These are phyloP conservation scores for Diaporthe helianthi DNA, from an alignment of 2,329 filamentous ascomycete genomes.

Conservation along the genomic window DNA sequence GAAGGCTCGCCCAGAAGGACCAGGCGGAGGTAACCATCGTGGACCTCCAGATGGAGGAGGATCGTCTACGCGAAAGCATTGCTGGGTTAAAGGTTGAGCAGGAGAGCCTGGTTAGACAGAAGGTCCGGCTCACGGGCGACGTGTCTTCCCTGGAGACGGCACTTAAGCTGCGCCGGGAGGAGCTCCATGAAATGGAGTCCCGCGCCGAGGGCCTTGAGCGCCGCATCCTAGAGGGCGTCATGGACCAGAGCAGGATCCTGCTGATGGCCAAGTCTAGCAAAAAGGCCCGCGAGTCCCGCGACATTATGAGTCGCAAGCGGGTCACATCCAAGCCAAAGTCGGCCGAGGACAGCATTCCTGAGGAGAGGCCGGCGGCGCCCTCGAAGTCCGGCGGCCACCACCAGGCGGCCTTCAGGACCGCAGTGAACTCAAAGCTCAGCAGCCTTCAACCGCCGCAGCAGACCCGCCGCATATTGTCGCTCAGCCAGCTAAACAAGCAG, in stretches of 20 bases:
- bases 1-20: slow-evolving; percentile 70
- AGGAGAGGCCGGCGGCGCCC: slow-evolving; percentile 38
- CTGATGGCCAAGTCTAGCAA: slow-evolving; percentile 73
- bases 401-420: slow-evolving; percentile 56
- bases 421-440: slow-evolving; percentile 60
- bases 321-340: slow-evolving; percentile 53
- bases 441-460: slow-evolving; percentile 56
- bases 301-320: slow-evolving; percentile 67
- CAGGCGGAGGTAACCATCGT: slow-evolving; percentile 64
- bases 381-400: slow-evolving; percentile 24
- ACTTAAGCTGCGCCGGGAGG: slow-evolving; percentile 85
- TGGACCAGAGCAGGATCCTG: slow-evolving; percentile 93
- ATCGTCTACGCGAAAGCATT: slow-evolving; percentile 61
- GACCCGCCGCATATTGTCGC: slow-evolving; percentile 82
- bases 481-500: slow-evolving; percentile 89
- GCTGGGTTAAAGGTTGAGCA: slow-evolving; percentile 70
- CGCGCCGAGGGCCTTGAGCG: slow-evolving; percentile 90
- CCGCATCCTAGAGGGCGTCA: slow-evolving; percentile 91
- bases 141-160: slow-evolving; percentile 92
- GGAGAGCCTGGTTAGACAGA: slow-evolving; percentile 78
- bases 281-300: slow-evolving; percentile 45
- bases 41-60: slow-evolving; percentile 55
- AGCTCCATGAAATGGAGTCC: slow-evolving; percentile 87
- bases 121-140: slow-evolving; percentile 81
- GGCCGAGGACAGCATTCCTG: slow-evolving; percentile 37